Evolutionary conservation across 164 flowering plant genomes (phyloP).

Genomic region (Berberis thunbergii): DNA sequence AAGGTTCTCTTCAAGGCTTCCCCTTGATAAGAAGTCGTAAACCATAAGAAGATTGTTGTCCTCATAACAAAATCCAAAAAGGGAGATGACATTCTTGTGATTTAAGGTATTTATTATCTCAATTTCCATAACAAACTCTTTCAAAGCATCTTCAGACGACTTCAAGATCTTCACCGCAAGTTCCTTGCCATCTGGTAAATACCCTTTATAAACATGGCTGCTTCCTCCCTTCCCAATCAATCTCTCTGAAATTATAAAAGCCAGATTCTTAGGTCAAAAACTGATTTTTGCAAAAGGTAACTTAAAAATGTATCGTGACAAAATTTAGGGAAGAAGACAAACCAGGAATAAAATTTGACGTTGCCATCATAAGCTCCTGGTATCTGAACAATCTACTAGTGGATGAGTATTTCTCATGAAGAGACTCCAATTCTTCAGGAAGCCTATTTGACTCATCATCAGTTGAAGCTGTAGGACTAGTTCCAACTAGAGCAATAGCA

Average conservation of each 20-base stretch:
- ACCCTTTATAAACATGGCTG: constrained; percentile 76
- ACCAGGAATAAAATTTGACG: constrained; percentile 70
- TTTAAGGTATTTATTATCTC: constrained; percentile 69
- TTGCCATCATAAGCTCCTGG: constrained; percentile 61
- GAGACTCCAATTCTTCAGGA: constrained; percentile 54
- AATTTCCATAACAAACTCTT: constrained; percentile 71
- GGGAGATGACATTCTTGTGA: constrained; percentile 73
- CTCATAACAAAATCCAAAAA: constrained; percentile 81
- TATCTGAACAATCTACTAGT: constrained; percentile 60
- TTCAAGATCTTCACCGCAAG: constrained; percentile 85
- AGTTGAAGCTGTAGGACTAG: constrained; percentile 24
- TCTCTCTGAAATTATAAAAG: constrained; percentile 41
- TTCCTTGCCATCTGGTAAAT: constrained; percentile 71
- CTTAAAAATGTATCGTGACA: not conserved
- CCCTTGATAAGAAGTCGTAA: constrained; percentile 69
- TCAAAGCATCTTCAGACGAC: constrained; percentile 53
- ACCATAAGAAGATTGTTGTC: constrained; percentile 63
- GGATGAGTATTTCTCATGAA: constrained; percentile 68
- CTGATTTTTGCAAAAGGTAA: not conserved
- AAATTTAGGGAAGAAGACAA: constrained; percentile 11
- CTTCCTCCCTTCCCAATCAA: constrained; percentile 92
- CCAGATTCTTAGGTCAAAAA: not conserved
- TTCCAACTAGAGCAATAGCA: constrained; percentile 49
- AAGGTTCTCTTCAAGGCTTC: constrained; percentile 93
- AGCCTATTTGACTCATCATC: constrained; percentile 12